These are phyloP conservation scores for Smallanthus sonchifolius DNA, from an alignment of 129 eudicot genomes.

Conservation along the genomic window DNA sequence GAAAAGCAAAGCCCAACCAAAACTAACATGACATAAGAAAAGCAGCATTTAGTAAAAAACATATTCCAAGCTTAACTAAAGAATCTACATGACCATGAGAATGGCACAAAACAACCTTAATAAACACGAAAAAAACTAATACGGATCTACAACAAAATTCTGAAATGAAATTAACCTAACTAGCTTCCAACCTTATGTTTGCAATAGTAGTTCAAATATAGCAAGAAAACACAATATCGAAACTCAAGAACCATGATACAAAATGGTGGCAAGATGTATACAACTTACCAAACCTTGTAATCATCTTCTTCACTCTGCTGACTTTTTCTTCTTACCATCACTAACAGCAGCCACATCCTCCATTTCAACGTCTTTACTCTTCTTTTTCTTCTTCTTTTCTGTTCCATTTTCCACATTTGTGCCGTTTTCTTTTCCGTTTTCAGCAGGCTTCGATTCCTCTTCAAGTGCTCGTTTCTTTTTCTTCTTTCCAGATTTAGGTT, in stretches of 20 bases:
- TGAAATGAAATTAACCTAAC: conserved; percentile 5
- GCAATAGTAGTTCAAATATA: conserved; percentile 3
- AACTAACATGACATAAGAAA: background rate
- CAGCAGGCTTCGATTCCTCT: conserved; percentile 26
- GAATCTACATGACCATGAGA: background rate
- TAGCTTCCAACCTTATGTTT: conserved; percentile 18
- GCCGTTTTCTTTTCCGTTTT: conserved; percentile 32
- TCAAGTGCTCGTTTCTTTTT: conserved; percentile 63
- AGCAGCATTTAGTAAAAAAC: background rate
- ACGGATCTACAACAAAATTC: conserved; percentile 18
- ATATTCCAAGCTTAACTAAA: background rate
- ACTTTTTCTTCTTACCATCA: conserved; percentile 61
- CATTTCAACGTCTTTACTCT: conserved; percentile 44
- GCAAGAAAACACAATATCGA: conserved; percentile 17
- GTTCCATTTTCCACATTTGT: conserved; percentile 52
- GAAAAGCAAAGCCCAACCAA: background rate
- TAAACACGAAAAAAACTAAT: background rate
- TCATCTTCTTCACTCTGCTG: conserved; percentile 29
- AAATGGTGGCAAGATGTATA: conserved; percentile 11
- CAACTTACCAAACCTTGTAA: conserved; percentile 1
- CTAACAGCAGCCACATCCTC: conserved; percentile 44
- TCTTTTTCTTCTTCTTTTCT: conserved; percentile 62
- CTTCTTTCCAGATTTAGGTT: conserved; percentile 59
- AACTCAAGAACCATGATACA: conserved; percentile 14
- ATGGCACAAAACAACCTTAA: background rate